Conservation (phyloP, 371 early-diverging fungal species). For the Mucor piriformis region DNA sequence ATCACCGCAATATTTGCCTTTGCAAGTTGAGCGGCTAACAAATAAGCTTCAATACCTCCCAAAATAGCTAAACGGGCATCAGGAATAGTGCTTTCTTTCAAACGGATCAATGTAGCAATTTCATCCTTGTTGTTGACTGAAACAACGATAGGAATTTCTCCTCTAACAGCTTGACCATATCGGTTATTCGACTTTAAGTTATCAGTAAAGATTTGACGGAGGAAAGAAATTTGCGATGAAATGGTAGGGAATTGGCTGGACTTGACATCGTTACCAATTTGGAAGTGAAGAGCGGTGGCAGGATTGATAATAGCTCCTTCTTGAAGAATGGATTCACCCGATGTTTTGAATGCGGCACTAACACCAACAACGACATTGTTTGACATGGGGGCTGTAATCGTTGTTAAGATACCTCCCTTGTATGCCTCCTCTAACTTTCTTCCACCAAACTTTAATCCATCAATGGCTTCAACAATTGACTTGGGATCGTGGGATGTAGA, state of each 20-base stretch:
- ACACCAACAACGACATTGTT: slow-evolving; percentile 50
- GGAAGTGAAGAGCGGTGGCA: slow-evolving; percentile 67
- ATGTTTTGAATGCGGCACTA: slow-evolving; percentile 14
- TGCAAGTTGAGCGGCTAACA: slow-evolving; percentile 65
- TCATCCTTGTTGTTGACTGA: slow-evolving; percentile 70
- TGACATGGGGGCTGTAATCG: slow-evolving; percentile 55
- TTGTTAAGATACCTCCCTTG: slow-evolving; percentile 63
- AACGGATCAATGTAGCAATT: slow-evolving; percentile 65
- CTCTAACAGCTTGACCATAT: slow-evolving; percentile 53
- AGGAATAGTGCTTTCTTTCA: slow-evolving; percentile 54
- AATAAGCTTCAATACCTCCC: slow-evolving; percentile 76
- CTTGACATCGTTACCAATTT: slow-evolving; percentile 55
- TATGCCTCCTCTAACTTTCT: slow-evolving; percentile 62
- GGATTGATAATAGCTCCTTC: slow-evolving; percentile 37
- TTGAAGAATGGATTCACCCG: slow-evolving; percentile 16
- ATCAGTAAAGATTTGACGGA: slow-evolving; percentile 54
- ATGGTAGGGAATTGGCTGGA: slow-evolving; percentile 57
- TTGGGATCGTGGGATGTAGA: slow-evolving; percentile 29
- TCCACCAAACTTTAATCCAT: slow-evolving; percentile 64
- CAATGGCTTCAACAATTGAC: slow-evolving; percentile 48
- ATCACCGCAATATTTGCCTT: slow-evolving; percentile 64
- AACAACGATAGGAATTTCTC: slow-evolving; percentile 66
- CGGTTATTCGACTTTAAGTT: slow-evolving; percentile 28
- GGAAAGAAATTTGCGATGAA: slow-evolving; percentile 64
- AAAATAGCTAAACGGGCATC: slow-evolving; percentile 44